A percentile compares a stretch with the other conserved stretches of the same genome.
Evolutionary conservation across 2,329 filamentous ascomycete genomes (phyloP).

Genomic region (Macroventuria anomochaeta): DNA sequence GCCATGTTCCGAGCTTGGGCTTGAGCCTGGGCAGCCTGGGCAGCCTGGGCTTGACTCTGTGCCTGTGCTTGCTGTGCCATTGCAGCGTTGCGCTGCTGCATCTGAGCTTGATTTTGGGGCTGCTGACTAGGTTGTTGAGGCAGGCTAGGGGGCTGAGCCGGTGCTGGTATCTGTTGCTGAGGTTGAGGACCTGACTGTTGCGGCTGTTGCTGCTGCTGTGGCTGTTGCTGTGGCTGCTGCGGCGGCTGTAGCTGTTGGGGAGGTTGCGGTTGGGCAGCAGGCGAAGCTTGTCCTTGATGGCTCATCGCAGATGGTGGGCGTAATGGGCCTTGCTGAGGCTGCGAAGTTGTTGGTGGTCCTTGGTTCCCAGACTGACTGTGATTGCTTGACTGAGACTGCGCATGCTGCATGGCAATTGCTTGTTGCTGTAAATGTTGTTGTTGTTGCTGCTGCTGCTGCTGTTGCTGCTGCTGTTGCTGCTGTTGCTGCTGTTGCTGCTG

Average conservation of each 20-base stretch:
- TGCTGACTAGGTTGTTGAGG: constrained; percentile 44
- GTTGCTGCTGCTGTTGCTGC: constrained; percentile 50
- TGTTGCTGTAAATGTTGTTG: constrained; percentile 51
- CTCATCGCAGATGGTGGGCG: constrained; percentile 49
- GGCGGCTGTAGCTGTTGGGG: constrained; percentile 49
- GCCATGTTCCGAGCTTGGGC: constrained; percentile 36
- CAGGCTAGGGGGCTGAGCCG: constrained; percentile 44
- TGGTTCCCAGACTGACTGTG: constrained; percentile 53
- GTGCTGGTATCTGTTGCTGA: constrained; percentile 52
- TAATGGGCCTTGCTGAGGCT: constrained; percentile 47
- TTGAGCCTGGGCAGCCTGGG: constrained; percentile 24
- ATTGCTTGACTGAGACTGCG: constrained; percentile 57
- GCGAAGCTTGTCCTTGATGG: constrained; percentile 50
- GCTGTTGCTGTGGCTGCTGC: constrained; percentile 48
- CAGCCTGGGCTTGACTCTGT: constrained; percentile 24
- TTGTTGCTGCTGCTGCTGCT: constrained; percentile 51
- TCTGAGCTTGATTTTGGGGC: constrained; percentile 45
- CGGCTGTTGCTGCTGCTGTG: constrained; percentile 51
- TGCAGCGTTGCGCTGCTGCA: constrained; percentile 28
- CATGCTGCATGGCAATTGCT: constrained; percentile 56
- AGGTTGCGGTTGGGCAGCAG: constrained; percentile 44
- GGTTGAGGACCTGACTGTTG: constrained; percentile 52
- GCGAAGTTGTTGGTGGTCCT: constrained; percentile 44
- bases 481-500: constrained; percentile 52
- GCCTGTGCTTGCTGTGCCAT: constrained; percentile 31